Evolutionary conservation across 768 basidiomycete genomes (phyloP).

Genomic region (Trichaptum fuscoviolaceum): DNA sequence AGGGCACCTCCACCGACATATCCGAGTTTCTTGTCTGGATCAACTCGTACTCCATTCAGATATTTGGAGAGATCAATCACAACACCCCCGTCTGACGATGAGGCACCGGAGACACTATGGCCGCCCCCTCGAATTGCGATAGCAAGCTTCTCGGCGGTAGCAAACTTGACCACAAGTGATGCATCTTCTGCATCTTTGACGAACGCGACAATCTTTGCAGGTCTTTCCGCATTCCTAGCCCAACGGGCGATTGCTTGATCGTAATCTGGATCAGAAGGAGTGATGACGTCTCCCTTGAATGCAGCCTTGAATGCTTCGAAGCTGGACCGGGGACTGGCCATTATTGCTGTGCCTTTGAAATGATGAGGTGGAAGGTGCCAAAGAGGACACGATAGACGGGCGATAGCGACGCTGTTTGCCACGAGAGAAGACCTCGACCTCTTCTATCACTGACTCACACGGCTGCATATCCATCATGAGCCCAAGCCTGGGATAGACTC

Average conservation of each 20-base stretch:
- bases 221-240: constrained; percentile 12
- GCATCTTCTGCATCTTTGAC: constrained; percentile 15
- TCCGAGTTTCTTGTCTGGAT: constrained; percentile 21
- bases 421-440: neutral
- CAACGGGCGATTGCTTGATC: constrained; percentile 13
- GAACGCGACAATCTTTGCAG: constrained; percentile 14
- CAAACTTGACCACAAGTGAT: constrained; percentile 10
- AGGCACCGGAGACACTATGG: constrained; percentile 24
- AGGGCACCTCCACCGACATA: constrained; percentile 27
- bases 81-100: constrained; percentile 27
- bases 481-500: neutral
- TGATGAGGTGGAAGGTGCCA: neutral
- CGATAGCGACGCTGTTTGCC: neutral
- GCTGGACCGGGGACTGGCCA: neutral
- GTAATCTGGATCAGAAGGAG: constrained; percentile 15
- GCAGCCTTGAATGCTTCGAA: constrained; percentile 2
- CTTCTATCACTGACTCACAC: neutral
- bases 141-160: constrained; percentile 8
- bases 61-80: constrained; percentile 28
- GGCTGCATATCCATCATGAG: neutral
- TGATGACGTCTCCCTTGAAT: constrained; percentile 19
- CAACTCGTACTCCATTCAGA: constrained; percentile 23
- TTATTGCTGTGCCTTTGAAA: neutral
- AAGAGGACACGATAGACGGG: neutral
- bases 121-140: constrained; percentile 27